phyloP scores from a whole-genome alignment of 371 early-diverging fungal genomes.

The Mortierella sp. region DNA sequence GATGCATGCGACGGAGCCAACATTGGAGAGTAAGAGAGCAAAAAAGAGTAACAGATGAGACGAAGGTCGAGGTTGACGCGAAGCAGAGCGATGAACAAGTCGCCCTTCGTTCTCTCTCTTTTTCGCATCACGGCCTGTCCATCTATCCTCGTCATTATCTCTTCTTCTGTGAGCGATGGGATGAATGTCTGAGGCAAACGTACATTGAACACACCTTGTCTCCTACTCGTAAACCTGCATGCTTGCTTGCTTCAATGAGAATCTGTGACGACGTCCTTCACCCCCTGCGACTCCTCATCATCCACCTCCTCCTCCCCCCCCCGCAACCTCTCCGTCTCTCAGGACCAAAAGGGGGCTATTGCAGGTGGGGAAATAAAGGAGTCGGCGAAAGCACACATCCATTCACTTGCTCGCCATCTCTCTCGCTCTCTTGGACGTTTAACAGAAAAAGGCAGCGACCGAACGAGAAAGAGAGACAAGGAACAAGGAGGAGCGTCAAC shows the following conservation, averaged over 20 bases:
- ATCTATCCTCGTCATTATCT: neutral
- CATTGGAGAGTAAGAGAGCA: neutral
- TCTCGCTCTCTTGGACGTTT: neutral
- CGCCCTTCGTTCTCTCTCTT: neutral
- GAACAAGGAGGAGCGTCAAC: neutral
- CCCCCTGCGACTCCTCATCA: neutral
- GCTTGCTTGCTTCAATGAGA: neutral
- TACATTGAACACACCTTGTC: neutral
- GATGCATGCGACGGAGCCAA: neutral
- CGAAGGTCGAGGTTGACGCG: neutral
- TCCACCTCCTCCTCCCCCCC: neutral
- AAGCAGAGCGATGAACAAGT: neutral
- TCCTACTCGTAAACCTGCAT: neutral
- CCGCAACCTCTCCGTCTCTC: slow-evolving; percentile 5
- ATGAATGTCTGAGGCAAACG: neutral
- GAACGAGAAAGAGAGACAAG: neutral
- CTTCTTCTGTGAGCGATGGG: neutral
- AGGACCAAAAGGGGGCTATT: slow-evolving; percentile 17
- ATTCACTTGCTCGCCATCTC: neutral
- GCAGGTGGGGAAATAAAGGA: slow-evolving; percentile 19
- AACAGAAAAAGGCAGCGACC: neutral
- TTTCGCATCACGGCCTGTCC: neutral
- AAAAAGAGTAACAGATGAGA: neutral
- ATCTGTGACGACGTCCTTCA: neutral
- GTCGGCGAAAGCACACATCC: neutral